Evolutionary conservation across 306 rosid species (phyloP).

Genomic region (Pyrus bretschneideri): DNA sequence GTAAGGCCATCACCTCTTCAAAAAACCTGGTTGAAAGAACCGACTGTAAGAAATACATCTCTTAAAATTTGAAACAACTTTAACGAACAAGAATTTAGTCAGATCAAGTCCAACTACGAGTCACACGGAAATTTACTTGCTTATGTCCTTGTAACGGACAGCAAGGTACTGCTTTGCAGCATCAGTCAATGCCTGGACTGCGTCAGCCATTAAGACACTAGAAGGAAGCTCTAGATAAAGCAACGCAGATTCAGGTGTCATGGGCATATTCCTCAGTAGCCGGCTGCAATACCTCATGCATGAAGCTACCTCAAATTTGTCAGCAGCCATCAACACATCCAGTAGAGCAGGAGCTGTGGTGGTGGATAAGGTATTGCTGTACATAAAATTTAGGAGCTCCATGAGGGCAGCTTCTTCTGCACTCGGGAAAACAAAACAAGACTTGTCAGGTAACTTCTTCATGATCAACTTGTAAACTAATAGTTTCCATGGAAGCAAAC

Average conservation of each 20-base stretch:
- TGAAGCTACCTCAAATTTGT: conserved; percentile 95
- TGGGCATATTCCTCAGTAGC: conserved; percentile 55
- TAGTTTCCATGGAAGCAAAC: neutral
- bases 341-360: conserved; percentile 74
- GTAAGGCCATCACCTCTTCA: conserved; percentile 84
- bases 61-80: conserved; percentile 8
- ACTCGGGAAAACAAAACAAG: conserved; percentile 15
- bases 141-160: conserved; percentile 73
- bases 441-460: conserved; percentile 13
- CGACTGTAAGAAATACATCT: conserved; percentile 14
- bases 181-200: conserved; percentile 90
- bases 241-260: conserved; percentile 96
- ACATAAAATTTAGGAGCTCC: conserved; percentile 97
- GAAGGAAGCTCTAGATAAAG: conserved; percentile 92
- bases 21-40: conserved; percentile 55
- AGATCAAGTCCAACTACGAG: neutral
- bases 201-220: conserved; percentile 91
- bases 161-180: conserved; percentile 94
- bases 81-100: neutral
- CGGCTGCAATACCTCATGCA: conserved; percentile 92
- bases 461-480: neutral
- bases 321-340: conserved; percentile 97
- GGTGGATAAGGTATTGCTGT: conserved; percentile 55
- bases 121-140: conserved; percentile 50
- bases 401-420: conserved; percentile 96